Conservation (phyloP, 1,139 yeast genomes). For the Geotrichum restrictum region DNA sequence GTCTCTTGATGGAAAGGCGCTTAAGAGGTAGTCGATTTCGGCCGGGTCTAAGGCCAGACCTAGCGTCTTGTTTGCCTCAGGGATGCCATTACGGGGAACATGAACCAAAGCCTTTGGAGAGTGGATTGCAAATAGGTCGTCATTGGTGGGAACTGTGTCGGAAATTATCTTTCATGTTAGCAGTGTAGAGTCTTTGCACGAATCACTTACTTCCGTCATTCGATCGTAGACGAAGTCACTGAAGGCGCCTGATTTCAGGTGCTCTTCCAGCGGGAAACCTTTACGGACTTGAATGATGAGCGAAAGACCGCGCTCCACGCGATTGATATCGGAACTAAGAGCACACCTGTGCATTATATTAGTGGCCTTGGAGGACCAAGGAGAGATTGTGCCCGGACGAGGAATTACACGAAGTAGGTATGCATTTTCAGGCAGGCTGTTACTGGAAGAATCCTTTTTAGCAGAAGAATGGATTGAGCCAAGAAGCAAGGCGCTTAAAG, state of each 20-base stretch:
- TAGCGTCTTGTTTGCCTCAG: constrained; percentile 71
- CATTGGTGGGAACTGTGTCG: constrained; percentile 55
- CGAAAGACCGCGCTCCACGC: constrained; percentile 89
- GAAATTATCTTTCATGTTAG: constrained; percentile 34
- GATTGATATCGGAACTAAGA: constrained; percentile 58
- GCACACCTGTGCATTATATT: constrained; percentile 91
- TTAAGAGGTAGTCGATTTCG: constrained; percentile 81
- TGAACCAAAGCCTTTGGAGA: constrained; percentile 76
- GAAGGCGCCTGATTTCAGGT: constrained; percentile 50
- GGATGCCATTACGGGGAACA: constrained; percentile 58
- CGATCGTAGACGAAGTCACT: constrained; percentile 80
- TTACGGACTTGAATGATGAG: constrained; percentile 65
- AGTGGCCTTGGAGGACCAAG: constrained; percentile 99
- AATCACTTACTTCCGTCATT: constrained; percentile 78
- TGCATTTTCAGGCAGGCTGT: constrained; percentile 47
- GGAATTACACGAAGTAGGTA: constrained; percentile 77
- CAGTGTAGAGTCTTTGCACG: constrained; percentile 25
- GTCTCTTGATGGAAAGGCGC: constrained; percentile 74
- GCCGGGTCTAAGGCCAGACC: constrained; percentile 92
- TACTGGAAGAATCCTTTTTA: constrained; percentile 25
- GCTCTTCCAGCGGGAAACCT: constrained; percentile 59
- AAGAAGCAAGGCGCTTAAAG: constrained; percentile 48
- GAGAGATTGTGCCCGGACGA: constrained; percentile 93
- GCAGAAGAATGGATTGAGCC: too few species aligned
- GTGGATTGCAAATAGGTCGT: constrained; percentile 73